Evolutionary conservation across 176 grass and related monocot genomes (phyloP), one percentile per base, ranked within the genome.

Genomic region (sorghum (Sorghum bicolor)): DNA sequence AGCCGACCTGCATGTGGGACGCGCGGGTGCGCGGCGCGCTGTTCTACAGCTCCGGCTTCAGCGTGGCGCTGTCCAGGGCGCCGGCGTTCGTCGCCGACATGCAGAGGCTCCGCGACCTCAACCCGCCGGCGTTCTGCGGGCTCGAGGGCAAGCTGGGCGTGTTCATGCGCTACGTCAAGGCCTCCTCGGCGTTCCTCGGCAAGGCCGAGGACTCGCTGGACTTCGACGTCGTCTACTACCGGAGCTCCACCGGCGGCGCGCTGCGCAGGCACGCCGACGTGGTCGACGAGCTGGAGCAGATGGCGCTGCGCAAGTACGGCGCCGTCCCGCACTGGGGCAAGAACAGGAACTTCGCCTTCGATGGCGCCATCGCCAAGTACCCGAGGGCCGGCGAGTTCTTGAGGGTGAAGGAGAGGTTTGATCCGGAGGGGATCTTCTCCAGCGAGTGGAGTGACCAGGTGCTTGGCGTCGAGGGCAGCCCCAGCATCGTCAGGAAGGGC

Each of bases 321-420:
- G 91, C 64, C 70, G 0, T 90, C 16, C 91, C 91, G 0, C 91
- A 93, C 66, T 93, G 87, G 87, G 91, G 91, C 29, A 93, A 93
- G 87, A 93, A 87, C 81, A 81, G 87, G 5, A 90, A 93, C 71
- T 71, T 87, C 19, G 87, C 52, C 16, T 93, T 93, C 55, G 64
- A 87, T 7, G 77, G 81, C 7, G 65, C 64, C 75, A 67, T 43
- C 26, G 31, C 30, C 8, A 87, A 53, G 47, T 73, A 87, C 70
- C 83, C 83, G 1, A 86, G 38, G 11, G 83, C 74, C 12, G 7
- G 2, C 1, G 64, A 77, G 65, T 93, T 93, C 72, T 31, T 82
- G 8, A 40, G 65, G 20, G 91, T 85, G 33, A 89, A 81, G 84
- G 40, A 31, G 2, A 41, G 45, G 81, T 90, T 82, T 36, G 90